Base-by-base conservation (phyloP, 2,329 filamentous ascomycete genomes). In the Fusarium sp. region DNA sequence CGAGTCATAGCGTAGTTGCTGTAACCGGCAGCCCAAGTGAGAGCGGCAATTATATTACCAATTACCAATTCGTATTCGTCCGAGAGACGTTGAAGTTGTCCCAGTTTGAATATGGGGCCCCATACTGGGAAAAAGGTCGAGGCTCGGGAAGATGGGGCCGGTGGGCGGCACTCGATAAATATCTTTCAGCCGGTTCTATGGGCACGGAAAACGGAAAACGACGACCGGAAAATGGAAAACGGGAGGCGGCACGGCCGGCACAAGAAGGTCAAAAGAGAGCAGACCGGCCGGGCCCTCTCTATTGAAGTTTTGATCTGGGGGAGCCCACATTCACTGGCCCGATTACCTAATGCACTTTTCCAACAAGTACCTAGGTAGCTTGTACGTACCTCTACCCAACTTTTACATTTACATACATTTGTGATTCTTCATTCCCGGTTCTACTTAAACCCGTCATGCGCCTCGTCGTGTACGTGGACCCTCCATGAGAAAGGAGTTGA, bases 191-290 rank as follows among this genome's bases (percentile, higher is more conserved):
- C 28, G 28, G 28, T 31, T 31, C 28, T 31, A 31, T 31, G 28
- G 28, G 28, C 28, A 31, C 28, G 28, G 28, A 31, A 31, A 31
- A 31, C 28, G 28, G 28, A 11, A 11, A 31, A 5, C 28, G 10
- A 11, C 11, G 10, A 31, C 4, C 28, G 28, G 28, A 31, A 31
- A 31, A 31, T 13, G 28, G 28, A 31, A 31, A 11, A 61, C 38
- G 24, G 57, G 57, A 42, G 28, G n/a, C 24, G 31, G 38, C 19
- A 9, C 28, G 28, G 28, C 26, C 24, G 36, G 28, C 26, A 50
- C n/a, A 28, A 54, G 56, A 14, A 61, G 56, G 56, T 53, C 39
- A 62, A 61, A 53, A 53, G 58, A 61, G 56, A 61, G 22, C 39
- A 21, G 42, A 2, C 6, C 5, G 17, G 33, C 5, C 11, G 42